These are phyloP conservation scores for Umbelopsis sp. DNA, from an alignment of 371 early-diverging fungal genomes.

Conservation along the genomic window DNA sequence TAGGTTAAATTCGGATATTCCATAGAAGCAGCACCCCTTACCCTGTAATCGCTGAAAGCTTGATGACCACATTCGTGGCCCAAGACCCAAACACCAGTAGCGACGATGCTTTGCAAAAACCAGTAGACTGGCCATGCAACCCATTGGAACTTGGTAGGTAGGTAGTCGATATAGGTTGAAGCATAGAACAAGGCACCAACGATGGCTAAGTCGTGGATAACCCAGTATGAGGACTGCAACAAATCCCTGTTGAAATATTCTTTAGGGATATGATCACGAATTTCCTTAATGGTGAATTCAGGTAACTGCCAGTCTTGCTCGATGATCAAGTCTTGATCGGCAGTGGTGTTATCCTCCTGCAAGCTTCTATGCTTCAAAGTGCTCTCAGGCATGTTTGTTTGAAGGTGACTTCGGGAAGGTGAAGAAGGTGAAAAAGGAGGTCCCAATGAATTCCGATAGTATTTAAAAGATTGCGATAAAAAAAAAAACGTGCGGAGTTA, in stretches of 20 bases:
- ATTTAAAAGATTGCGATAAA: not conserved
- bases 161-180: conserved; percentile 70
- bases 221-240: conserved; percentile 70
- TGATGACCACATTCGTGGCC: conserved; percentile 91
- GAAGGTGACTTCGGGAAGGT: not conserved
- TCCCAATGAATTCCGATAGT: not conserved
- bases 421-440: not conserved
- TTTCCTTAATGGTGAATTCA: conserved; percentile 82
- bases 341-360: not conserved
- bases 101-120: conserved; percentile 77
- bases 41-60: conserved; percentile 76
- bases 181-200: conserved; percentile 62
- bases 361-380: conserved; percentile 3
- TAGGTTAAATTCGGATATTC: conserved; percentile 9
- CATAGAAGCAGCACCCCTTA: not conserved
- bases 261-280: conserved; percentile 82
- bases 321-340: conserved; percentile 27
- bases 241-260: conserved; percentile 83
- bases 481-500: conserved; percentile 14
- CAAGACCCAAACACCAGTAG: conserved; percentile 89
- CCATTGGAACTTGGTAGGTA: conserved; percentile 28
- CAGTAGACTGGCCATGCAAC: conserved; percentile 75
- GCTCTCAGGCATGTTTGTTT: not conserved
- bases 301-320: conserved; percentile 65
- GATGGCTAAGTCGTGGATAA: conserved; percentile 69